These are phyloP conservation scores for Tylopilus sp. DNA, from an alignment of 768 basidiomycete species.

Conservation along the genomic window DNA sequence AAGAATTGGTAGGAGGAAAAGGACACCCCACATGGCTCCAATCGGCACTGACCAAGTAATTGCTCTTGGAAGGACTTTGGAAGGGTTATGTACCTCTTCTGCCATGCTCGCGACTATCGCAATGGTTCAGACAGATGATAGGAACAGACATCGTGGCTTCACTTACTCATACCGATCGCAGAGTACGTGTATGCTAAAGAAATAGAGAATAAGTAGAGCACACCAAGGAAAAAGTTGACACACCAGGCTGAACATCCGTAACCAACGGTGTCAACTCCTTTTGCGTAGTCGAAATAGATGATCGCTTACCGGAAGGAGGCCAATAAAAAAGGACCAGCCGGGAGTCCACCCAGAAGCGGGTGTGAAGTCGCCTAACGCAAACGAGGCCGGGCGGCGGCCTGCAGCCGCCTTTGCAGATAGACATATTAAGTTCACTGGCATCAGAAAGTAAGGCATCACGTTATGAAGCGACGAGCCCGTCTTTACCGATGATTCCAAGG, in stretches of 20 bases:
- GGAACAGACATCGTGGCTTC: background rate
- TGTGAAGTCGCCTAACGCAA: constrained; percentile 58
- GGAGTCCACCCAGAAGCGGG: constrained; percentile 65
- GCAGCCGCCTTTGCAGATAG: constrained; percentile 55
- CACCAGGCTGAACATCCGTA: constrained; percentile 27
- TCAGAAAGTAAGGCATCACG: constrained; percentile 12
- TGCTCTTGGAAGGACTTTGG: constrained; percentile 51
- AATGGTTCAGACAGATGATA: background rate
- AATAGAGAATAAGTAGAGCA: constrained; percentile 12
- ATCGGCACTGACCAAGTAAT: constrained; percentile 54
- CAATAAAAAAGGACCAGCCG: constrained; percentile 70
- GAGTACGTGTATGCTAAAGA: constrained; percentile 50
- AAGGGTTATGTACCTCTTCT: constrained; percentile 62
- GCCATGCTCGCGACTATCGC: constrained; percentile 57
- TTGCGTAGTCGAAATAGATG: background rate
- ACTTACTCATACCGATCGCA: constrained; percentile 60
- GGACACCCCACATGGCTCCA: constrained; percentile 45
- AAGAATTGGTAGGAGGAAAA: constrained; percentile 59
- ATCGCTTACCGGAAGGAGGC: constrained; percentile 49
- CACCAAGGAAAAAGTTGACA: background rate
- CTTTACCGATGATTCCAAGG: constrained; percentile 48
- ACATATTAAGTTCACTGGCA: constrained; percentile 52
- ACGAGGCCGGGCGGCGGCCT: constrained; percentile 52
- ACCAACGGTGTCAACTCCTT: background rate
- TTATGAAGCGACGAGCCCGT: background rate